These are phyloP conservation scores for Fagus crenata DNA, from an alignment of 306 rosid species.

Conservation along the genomic window DNA sequence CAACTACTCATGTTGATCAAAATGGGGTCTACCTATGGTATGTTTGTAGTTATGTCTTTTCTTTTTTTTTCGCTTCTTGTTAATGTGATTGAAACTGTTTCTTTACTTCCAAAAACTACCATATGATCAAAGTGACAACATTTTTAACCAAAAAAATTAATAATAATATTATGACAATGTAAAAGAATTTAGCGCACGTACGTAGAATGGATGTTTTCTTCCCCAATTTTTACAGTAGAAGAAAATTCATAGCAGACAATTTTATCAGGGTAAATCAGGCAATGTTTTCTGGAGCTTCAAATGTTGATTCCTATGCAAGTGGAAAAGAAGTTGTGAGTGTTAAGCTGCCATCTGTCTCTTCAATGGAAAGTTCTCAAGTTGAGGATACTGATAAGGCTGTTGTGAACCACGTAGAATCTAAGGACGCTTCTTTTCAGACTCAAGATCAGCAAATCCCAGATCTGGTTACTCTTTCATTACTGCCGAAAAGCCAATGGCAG, in stretches of 20 bases:
- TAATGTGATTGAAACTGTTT: not conserved
- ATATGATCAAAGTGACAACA: not conserved
- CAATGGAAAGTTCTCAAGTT: slow-evolving; percentile 44
- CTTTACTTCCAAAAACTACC: not conserved
- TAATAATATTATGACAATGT: not conserved
- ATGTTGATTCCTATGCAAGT: slow-evolving; percentile 72
- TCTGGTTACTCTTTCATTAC: slow-evolving; percentile 76
- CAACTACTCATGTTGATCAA: slow-evolving; percentile 90
- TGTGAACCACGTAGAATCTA: slow-evolving; percentile 39
- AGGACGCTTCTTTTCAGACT: slow-evolving; percentile 33
- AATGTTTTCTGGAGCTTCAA: slow-evolving; percentile 66
- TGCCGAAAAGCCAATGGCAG: slow-evolving; percentile 97
- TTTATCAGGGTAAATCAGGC: slow-evolving; percentile 69
- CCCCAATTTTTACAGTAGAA: not conserved
- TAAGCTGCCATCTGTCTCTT: slow-evolving; percentile 77
- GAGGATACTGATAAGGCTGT: slow-evolving; percentile 42
- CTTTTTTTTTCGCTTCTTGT: slow-evolving; percentile 4
- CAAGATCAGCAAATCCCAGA: slow-evolving; percentile 75
- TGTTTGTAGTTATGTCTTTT: slow-evolving; percentile 35
- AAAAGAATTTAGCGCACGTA: slow-evolving; percentile 1
- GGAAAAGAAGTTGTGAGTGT: slow-evolving; percentile 73
- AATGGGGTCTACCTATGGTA: slow-evolving; percentile 89
- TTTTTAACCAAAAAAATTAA: not conserved
- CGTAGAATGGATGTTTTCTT: not conserved
- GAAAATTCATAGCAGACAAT: slow-evolving; percentile 14